Evolutionary conservation across 2,329 filamentous ascomycete genomes (phyloP).

Genomic region (Cladosporium velox): DNA sequence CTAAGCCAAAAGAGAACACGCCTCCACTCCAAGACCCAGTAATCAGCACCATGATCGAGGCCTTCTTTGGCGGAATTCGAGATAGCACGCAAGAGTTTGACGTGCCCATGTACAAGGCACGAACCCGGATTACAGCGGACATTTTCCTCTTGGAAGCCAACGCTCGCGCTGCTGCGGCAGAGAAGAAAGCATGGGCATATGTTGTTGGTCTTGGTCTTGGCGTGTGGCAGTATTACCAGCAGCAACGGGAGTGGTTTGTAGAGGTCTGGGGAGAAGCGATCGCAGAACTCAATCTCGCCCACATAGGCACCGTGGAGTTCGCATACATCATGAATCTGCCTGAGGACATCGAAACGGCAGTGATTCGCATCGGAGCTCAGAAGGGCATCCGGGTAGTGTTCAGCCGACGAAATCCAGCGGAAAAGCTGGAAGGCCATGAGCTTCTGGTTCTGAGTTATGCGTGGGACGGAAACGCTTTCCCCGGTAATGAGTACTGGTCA

Average conservation of each 20-base stretch:
- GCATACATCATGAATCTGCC: conserved; percentile 32
- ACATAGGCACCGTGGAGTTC: conserved; percentile 35
- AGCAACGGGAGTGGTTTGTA: conserved; percentile 32
- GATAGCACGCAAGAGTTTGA: conserved; percentile 24
- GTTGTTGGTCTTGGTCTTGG: conserved; percentile 38
- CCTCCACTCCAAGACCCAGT: conserved; percentile 25
- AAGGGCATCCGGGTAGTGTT: conserved; percentile 32
- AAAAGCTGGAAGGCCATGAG: conserved; percentile 28
- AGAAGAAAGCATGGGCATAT: conserved; percentile 32
- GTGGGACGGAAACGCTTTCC: conserved; percentile 40
- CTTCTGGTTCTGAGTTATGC: conserved; percentile 39
- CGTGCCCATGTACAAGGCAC: conserved; percentile 30
- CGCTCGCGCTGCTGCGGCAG: conserved; percentile 26
- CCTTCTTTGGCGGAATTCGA: conserved; percentile 27
- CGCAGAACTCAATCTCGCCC: conserved; percentile 23
- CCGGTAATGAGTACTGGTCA: conserved; percentile 40
- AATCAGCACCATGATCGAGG: conserved; percentile 26
- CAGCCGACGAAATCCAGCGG: conserved; percentile 34
- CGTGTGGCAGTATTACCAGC: conserved; percentile 33
- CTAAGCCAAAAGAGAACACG: neutral
- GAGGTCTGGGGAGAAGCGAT: conserved; percentile 31
- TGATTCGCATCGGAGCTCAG: conserved; percentile 20
- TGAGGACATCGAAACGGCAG: conserved; percentile 1
- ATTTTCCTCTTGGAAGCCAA: conserved; percentile 36
- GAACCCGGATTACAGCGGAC: conserved; percentile 35